Evolutionary conservation across 331 rosid genomes (phyloP), one percentile per base, ranked within the genome.

Genomic region (Phaseolus coccineus): DNA sequence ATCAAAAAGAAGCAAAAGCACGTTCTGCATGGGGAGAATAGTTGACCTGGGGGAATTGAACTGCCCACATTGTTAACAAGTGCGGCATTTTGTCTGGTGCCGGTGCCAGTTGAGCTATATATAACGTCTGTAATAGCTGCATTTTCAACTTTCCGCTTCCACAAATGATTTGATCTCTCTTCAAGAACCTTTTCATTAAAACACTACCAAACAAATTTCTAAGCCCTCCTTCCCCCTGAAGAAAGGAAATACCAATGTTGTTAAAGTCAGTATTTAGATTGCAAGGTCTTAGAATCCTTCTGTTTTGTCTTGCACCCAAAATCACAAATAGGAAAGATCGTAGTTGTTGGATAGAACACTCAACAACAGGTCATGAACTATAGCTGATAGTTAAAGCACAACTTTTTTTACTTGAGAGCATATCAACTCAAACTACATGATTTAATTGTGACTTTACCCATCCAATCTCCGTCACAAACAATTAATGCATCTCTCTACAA

Each of bases 111-210:
- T 63, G 79, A 73, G 68, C 83, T 28, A 40, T 72, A 40, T 37
- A 30, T 61, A 7, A 66, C 22, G 70, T 37, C 15, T 0, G 71
- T 35, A 71, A 50, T 22, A 53, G 9, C 44, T 1, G 0, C 8
- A 31, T 66, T 68, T 71, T 78, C 61, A 27, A 74, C 37, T 48
- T 78, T 66, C 30, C 1, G 44, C 78, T 83, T 56, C 71, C 8
- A 19, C 2, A 50, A 35, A 31, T 4, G 53, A 46, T 57, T 73
- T 53, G 31, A 70, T 78, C 40, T 11, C 71, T 27, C 48, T 66
- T 47, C 8, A n/a, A 40, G 25, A 78, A 83, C 15, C 30, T 77
- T 77, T 33, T 12, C 47, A 16, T 71, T 22, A 42, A 65, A 27
- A 63, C 75, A 42, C 70, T 15, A 46, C 15, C 28, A 68, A 58